Base-by-base conservation (phyloP, 176 grass and related monocot species). In the Oryza officinalis region DNA sequence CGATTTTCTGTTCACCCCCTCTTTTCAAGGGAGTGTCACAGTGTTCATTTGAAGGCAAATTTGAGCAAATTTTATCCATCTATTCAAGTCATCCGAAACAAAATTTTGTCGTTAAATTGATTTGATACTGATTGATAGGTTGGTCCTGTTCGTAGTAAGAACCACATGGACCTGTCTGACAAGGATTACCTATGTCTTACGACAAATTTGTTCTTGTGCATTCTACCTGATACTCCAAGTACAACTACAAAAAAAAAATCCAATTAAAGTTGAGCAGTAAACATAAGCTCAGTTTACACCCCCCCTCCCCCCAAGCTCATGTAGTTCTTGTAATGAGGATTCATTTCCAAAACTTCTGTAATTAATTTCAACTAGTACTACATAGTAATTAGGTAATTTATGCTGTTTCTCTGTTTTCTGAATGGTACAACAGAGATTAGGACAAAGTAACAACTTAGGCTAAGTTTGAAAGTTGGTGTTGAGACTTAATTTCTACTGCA, bases 401-500 rank as follows among this genome's bases (percentile, higher is more conserved):
- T 57, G 52, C 20, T 63, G 15, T 4, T 37, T 27, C 41, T 27
- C 30, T 33, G 31, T 3, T 68, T 22, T 67, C 13, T 13, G 20
- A 1, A n/a, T 73, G 35, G 8, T 54, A 73, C 59, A 26, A 67
- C 72, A 52, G 79, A 52, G 23, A 74, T 41, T 26, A 8, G 4
- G 10, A 66, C 44, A 68, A 54, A 30, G n/a, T 45, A 87, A 75
- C 38, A 33, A 17, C 68, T 11, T 72, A n/a, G n/a, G n/a, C n/a
- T n/a, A n/a, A n/a, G n/a, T n/a, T n/a, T n/a, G n/a, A n/a, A n/a
- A n/a, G n/a, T n/a, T n/a, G n/a, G n/a, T n/a, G n/a, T n/a, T n/a
- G n/a, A n/a, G n/a, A n/a, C n/a, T n/a, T n/a, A n/a, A n/a, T n/a
- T n/a, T n/a, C n/a, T n/a, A n/a, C n/a, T n/a, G n/a, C n/a, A n/a